Conservation (phyloP, 108 stramenopile genomes). For the Aurantiochytrium sp. region DNA sequence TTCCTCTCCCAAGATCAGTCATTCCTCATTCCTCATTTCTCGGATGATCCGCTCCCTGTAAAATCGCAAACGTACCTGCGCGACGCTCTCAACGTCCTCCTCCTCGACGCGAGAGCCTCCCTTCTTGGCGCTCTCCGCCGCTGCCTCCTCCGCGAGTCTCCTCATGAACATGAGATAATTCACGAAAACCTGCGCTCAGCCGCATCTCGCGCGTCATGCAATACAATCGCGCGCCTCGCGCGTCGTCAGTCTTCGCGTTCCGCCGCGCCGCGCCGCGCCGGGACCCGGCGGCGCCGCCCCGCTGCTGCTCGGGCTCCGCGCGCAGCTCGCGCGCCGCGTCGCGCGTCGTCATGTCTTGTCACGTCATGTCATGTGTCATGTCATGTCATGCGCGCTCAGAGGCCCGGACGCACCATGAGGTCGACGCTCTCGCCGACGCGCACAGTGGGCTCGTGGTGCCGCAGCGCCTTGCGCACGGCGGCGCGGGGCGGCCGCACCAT, state of each 20-base stretch:
- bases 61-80: neutral
- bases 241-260: no score
- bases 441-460: neutral
- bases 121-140: neutral
- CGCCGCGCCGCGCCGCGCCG: no score
- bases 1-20: no score
- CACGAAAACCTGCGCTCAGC: neutral
- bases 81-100: neutral
- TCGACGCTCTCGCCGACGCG: neutral
- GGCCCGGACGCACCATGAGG: constrained; percentile 14
- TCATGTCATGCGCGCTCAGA: no score
- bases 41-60: no score
- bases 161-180: constrained; percentile 14
- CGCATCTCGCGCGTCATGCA: neutral
- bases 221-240: no score
- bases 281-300: no score
- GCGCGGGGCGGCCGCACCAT: neutral
- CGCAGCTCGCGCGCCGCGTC: no score
- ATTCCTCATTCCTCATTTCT: no score
- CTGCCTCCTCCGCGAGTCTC: neutral
- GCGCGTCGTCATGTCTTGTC: no score
- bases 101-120: neutral
- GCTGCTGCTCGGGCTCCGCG: no score
- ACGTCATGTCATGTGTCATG: no score
- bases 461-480: neutral